Percentiles rank a stretch among this genome's conserved stretches.
Evolutionary conservation across 1,284 basidiomycete genomes (phyloP).

Genomic region (Apiotrichum gracile): DNA sequence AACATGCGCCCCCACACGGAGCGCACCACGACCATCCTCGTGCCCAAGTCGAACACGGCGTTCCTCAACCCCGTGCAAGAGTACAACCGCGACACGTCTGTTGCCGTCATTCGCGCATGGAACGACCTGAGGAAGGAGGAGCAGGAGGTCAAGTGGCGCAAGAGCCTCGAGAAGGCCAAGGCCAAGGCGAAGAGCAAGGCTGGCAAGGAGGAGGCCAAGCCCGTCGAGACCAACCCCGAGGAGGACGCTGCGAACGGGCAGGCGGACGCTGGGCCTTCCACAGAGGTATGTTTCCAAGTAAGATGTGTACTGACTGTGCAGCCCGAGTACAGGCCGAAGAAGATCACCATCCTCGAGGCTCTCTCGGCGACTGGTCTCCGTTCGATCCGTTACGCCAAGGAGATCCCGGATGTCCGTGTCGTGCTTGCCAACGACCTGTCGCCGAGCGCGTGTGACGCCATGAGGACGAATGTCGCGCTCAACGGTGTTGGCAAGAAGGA

Average conservation of each 20-base stretch:
- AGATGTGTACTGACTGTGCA: constrained; percentile 1
- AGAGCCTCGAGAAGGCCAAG: constrained; percentile 28
- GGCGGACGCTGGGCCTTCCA: constrained; percentile 22
- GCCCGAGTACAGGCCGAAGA: constrained; percentile 55
- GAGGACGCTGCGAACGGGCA: constrained; percentile 6
- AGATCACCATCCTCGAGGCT: constrained; percentile 84
- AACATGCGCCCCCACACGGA: constrained; percentile 77
- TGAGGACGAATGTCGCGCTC: constrained; percentile 80
- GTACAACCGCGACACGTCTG: constrained; percentile 92
- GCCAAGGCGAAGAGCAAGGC: constrained; percentile 4
- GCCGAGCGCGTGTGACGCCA: constrained; percentile 73
- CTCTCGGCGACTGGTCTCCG: constrained; percentile 92
- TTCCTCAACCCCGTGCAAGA: constrained; percentile 98
- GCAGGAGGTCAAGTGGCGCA: constrained; percentile 53
- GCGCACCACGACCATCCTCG: constrained; percentile 73
- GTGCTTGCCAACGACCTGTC: constrained; percentile 94
- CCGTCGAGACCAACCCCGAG: constrained; percentile 11
- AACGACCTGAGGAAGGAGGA: constrained; percentile 53
- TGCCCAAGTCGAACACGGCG: constrained; percentile 68
- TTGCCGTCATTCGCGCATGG: constrained; percentile 76
- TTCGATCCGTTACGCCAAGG: constrained; percentile 95
- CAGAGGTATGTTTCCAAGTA: constrained; percentile 4
- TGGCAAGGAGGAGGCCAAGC: neutral
- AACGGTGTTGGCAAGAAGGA: constrained; percentile 62
- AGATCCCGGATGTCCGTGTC: constrained; percentile 86